A percentile compares a stretch with the other conserved stretches of the same genome.
Evolutionary conservation across 2,329 filamentous ascomycete species (phyloP).

Genomic region (Penicillium oxalicum): DNA sequence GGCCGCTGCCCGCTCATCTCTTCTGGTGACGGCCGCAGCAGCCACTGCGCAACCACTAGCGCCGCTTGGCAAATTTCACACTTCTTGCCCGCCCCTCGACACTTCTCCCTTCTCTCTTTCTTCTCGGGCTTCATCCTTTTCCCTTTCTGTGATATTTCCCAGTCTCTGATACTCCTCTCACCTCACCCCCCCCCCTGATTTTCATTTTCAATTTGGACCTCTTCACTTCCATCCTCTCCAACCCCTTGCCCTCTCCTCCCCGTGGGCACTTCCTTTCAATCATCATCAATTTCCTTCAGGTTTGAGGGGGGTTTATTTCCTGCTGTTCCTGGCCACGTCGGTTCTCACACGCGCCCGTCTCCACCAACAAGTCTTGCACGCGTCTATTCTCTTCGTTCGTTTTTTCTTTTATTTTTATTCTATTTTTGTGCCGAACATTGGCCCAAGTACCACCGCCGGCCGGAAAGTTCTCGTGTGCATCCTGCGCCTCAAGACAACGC

Average conservation of each 20-base stretch:
- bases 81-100: constrained; percentile 26
- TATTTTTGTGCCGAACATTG: too few relatives aligned
- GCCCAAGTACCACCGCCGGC: background rate
- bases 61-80: constrained; percentile 22
- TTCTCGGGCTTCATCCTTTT: constrained; percentile 15
- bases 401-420: background rate
- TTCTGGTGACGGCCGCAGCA: constrained; percentile 16
- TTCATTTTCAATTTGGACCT: background rate
- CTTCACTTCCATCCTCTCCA: constrained; percentile 5
- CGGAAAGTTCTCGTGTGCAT: background rate
- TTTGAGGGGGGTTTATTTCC: too few relatives aligned
- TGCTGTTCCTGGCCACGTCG: background rate
- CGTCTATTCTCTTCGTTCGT: background rate
- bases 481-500: background rate
- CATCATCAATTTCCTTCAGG: too few relatives aligned
- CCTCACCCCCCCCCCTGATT: constrained; percentile 2
- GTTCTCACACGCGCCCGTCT: constrained; percentile 6
- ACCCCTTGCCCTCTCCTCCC: background rate
- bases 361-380: constrained; percentile 2
- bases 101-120: constrained; percentile 16
- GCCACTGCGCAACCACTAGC: constrained; percentile 23
- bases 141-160: background rate
- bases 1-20: background rate
- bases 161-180: constrained; percentile 4
- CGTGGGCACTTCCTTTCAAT: background rate